These are phyloP conservation scores for Pneumocystis carinii DNA, from an alignment of 1,139 yeast genomes.

Conservation along the genomic window DNA sequence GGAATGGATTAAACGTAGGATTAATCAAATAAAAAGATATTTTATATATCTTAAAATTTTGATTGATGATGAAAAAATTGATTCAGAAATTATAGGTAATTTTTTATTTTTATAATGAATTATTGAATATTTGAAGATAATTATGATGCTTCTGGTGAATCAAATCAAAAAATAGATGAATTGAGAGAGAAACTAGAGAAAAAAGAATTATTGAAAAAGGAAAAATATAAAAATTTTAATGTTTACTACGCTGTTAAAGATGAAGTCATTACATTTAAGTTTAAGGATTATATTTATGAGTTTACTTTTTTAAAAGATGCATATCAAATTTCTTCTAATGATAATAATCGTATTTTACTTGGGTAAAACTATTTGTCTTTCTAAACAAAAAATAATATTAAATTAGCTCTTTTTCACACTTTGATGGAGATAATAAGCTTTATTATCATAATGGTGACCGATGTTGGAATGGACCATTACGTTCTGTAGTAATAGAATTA, in stretches of 20 bases:
- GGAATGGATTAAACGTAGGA: not conserved
- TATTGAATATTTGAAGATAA: not conserved
- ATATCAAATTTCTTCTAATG: conserved; percentile 31
- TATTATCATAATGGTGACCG: conserved; percentile 42
- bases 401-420: not conserved
- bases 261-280: not conserved
- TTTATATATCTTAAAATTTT: not conserved
- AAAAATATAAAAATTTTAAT: not conserved
- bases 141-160: not conserved
- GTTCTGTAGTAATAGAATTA: conserved; percentile 53
- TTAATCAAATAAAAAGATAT: not conserved
- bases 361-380: not conserved
- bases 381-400: conserved; percentile 1
- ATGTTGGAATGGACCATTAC: conserved; percentile 91
- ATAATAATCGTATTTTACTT: not conserved
- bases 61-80: not conserved
- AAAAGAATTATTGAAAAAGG: not conserved
- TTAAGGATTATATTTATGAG: conserved; percentile 39
- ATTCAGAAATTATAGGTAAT: not conserved
- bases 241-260: not conserved
- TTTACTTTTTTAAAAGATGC: conserved; percentile 45
- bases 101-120: not conserved
- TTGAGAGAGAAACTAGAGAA: not conserved
- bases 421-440: not conserved
- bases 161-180: not conserved